Percentiles rank a stretch among this genome's conserved stretches.
phyloP scores from a whole-genome alignment of 352 stramenopile species.

The Pythium scleroteichum region DNA sequence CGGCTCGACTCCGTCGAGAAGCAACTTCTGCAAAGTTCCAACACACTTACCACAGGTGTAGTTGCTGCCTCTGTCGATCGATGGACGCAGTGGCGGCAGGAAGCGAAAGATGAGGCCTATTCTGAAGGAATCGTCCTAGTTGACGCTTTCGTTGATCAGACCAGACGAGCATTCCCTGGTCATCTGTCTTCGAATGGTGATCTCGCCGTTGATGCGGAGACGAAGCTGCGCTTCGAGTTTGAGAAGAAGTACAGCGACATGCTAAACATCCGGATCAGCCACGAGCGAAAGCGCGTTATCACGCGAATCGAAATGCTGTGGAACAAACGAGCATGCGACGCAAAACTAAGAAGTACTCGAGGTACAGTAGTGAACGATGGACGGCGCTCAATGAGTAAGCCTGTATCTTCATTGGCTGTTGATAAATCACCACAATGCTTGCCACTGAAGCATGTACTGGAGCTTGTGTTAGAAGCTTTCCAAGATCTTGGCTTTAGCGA shows the following conservation, averaged over 20 bases:
- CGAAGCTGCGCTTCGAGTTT: slow-evolving; percentile 46
- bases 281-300: slow-evolving; percentile 57
- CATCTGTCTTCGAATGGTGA: background rate
- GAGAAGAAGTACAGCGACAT: slow-evolving; percentile 54
- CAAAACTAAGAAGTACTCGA: background rate
- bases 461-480: slow-evolving; percentile 43
- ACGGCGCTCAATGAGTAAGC: background rate
- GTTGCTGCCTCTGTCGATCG: background rate
- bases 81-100: slow-evolving; percentile 5
- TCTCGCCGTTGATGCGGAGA: slow-evolving; percentile 24
- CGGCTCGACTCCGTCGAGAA: slow-evolving; percentile 21
- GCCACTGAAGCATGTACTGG: slow-evolving; percentile 21
- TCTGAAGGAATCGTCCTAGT: slow-evolving; percentile 4
- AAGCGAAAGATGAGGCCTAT: background rate
- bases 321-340: slow-evolving; percentile 10
- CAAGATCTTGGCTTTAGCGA: slow-evolving; percentile 47
- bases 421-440: background rate
- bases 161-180: background rate
- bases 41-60: background rate
- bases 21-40: too few relatives aligned
- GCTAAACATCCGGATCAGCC: slow-evolving; percentile 51
- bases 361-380: slow-evolving; percentile 1
- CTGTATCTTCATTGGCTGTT: background rate
- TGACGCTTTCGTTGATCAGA: slow-evolving; percentile 2
- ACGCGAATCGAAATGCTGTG: slow-evolving; percentile 56